phyloP scores from a whole-genome alignment of 148 eudicot genomes.

The Nepenthes gracilis region DNA sequence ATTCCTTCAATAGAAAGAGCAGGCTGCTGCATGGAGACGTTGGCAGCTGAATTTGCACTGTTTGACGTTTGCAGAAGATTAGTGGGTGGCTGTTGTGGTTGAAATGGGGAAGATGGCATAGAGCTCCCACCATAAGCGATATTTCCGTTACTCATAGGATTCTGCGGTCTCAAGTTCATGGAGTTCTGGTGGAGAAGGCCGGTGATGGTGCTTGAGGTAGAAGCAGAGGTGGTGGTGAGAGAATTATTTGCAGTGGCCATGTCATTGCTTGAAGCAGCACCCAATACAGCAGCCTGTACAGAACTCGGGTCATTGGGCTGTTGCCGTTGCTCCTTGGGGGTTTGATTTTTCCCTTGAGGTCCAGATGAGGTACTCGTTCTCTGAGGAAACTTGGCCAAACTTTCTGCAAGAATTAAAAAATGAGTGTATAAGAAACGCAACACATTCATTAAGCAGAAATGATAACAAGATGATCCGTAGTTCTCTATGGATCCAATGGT shows the following conservation, averaged over 20 bases:
- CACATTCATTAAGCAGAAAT: too few relatives aligned
- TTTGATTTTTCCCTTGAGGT: constrained; percentile 44
- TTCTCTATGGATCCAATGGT: too few relatives aligned
- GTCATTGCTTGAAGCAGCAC: constrained; percentile 48
- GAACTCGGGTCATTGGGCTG: constrained; percentile 40
- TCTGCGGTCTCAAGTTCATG: constrained; percentile 60
- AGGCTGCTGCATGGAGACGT: constrained; percentile 40
- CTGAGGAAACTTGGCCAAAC: constrained; percentile 87
- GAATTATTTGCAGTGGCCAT: constrained; percentile 46
- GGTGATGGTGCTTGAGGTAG: constrained; percentile 47
- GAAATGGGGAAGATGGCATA: constrained; percentile 38
- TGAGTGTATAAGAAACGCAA: too few relatives aligned
- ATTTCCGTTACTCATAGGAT: constrained; percentile 35
- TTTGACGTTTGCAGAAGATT: constrained; percentile 40
- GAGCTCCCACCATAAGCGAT: constrained; percentile 47
- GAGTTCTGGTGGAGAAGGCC: constrained; percentile 76
- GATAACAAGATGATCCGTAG: too few relatives aligned
- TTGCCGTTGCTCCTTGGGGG: constrained; percentile 34
- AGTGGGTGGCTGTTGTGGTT: constrained; percentile 31
- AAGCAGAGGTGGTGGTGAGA: constrained; percentile 30
- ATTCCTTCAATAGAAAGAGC: constrained; percentile 45
- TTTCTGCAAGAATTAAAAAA: constrained; percentile 32
- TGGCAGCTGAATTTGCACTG: constrained; percentile 42
- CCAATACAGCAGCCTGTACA: constrained; percentile 36
- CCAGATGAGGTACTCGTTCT: constrained; percentile 40